Conservation (phyloP, 2,329 filamentous ascomycete genomes). For the Periconia macrospinosa region DNA sequence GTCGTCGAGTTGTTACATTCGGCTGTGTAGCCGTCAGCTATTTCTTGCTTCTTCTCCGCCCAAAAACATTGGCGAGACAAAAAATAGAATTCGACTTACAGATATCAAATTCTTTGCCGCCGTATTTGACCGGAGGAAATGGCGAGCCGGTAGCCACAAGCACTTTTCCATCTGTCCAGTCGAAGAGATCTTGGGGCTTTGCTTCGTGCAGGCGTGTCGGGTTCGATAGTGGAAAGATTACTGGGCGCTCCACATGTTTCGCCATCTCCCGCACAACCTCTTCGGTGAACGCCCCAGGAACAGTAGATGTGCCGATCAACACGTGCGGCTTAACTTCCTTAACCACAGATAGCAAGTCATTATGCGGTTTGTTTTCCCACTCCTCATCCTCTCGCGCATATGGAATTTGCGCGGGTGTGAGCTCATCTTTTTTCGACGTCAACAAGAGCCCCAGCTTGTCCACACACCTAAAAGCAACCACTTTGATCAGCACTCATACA, state of each 20-base stretch:
- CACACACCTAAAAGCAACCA: conserved; percentile 61
- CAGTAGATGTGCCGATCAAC: conserved; percentile 81
- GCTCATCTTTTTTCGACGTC: conserved; percentile 59
- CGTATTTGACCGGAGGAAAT: conserved; percentile 70
- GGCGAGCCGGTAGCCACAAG: conserved; percentile 84
- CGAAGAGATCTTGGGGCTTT: conserved; percentile 71
- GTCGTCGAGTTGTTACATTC: conserved; percentile 89
- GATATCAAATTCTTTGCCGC: conserved; percentile 58
- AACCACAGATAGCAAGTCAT: conserved; percentile 67
- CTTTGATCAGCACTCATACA: conserved; percentile 12
- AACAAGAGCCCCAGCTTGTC: conserved; percentile 80
- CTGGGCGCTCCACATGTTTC: conserved; percentile 71
- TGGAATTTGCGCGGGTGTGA: conserved; percentile 67
- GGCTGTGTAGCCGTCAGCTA: conserved; percentile 44
- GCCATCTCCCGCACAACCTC: conserved; percentile 76
- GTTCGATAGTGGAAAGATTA: conserved; percentile 56
- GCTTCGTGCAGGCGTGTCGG: conserved; percentile 84
- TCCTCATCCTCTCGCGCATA: conserved; percentile 68
- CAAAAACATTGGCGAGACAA: background rate
- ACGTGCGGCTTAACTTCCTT: conserved; percentile 75
- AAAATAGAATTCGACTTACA: conserved; percentile 38
- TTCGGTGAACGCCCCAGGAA: conserved; percentile 74
- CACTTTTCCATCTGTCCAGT: conserved; percentile 77
- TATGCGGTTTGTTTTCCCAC: conserved; percentile 62
- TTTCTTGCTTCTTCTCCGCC: conserved; percentile 3